A percentile compares a stretch with the other conserved stretches of the same genome.
phyloP scores from a whole-genome alignment of 768 basidiomycete species.

The Rhizopogon vinicolor region DNA sequence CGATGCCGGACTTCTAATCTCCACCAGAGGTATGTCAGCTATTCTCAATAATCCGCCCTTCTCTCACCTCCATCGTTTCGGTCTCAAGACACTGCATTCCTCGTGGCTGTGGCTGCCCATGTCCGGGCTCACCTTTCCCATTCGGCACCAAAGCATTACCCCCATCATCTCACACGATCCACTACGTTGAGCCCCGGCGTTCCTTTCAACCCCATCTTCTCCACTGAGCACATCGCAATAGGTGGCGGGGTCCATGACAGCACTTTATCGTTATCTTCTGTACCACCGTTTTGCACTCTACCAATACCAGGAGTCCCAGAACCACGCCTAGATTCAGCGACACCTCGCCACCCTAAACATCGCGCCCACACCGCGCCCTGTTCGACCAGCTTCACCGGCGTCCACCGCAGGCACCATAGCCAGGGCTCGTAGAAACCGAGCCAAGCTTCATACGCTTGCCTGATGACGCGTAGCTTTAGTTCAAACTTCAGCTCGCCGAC shows the following conservation, averaged over 20 bases:
- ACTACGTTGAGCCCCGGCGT: constrained; percentile 8
- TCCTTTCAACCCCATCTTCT: constrained; percentile 45
- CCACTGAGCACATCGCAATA: constrained; percentile 37
- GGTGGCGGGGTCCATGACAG: constrained; percentile 19
- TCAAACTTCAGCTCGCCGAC: constrained; percentile 16
- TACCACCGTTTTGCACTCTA: background rate
- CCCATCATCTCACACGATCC: background rate
- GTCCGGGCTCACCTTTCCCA: background rate
- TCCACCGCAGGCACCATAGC: constrained; percentile 33
- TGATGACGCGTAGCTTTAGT: constrained; percentile 38
- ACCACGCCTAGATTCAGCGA: background rate
- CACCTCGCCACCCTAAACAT: background rate
- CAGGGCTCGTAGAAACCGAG: constrained; percentile 53
- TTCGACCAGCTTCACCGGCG: constrained; percentile 33
- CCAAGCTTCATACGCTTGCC: constrained; percentile 48
- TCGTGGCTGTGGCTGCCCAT: background rate
- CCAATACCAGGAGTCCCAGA: background rate
- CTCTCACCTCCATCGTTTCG: background rate
- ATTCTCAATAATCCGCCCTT: background rate
- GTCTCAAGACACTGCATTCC: background rate
- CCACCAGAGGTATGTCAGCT: no score
- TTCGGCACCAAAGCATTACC: background rate
- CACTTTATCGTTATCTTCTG: background rate
- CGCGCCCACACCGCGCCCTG: constrained; percentile 16
- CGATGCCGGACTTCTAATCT: background rate